These are phyloP conservation scores for Antitrichia curtipendula DNA, from an alignment of 225 moss, liverwort and hornwort genomes.

Conservation along the genomic window DNA sequence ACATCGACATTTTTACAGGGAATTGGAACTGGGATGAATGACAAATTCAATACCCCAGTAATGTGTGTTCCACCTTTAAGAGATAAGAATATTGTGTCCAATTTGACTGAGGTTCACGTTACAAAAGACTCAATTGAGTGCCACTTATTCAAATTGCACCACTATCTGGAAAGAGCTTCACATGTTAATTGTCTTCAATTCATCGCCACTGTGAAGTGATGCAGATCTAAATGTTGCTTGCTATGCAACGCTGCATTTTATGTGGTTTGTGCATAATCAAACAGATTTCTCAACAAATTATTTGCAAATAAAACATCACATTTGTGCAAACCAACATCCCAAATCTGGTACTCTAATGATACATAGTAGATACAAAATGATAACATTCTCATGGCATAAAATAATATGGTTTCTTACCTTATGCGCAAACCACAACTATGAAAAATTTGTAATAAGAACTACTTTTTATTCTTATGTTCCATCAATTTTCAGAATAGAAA, in stretches of 20 bases:
- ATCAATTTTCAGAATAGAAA: not conserved
- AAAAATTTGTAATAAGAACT: not conserved
- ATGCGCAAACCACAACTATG: not conserved
- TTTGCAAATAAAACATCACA: slow-evolving; percentile 13
- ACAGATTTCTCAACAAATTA: slow-evolving; percentile 40
- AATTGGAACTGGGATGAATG: not conserved
- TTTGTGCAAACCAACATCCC: not conserved
- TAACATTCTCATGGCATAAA: not conserved
- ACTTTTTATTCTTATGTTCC: not conserved
- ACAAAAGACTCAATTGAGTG: not conserved
- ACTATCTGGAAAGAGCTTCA: not conserved
- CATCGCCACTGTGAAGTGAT: not conserved
- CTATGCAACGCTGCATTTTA: not conserved
- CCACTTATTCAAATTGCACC: not conserved
- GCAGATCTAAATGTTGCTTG: not conserved
- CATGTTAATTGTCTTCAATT: not conserved
- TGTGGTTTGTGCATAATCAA: slow-evolving; percentile 53
- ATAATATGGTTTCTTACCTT: not conserved
- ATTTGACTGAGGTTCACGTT: not conserved
- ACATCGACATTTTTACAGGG: not conserved
- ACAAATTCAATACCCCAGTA: too few species aligned
- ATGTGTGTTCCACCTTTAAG: not conserved
- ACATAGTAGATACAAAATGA: not conserved
- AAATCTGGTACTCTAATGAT: too few species aligned
- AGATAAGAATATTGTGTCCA: not conserved